A percentile compares a stretch with the other conserved stretches of the same genome.
Conservation (phyloP, 805 yeast species). For the Scheffersomyces amazonensis region DNA sequence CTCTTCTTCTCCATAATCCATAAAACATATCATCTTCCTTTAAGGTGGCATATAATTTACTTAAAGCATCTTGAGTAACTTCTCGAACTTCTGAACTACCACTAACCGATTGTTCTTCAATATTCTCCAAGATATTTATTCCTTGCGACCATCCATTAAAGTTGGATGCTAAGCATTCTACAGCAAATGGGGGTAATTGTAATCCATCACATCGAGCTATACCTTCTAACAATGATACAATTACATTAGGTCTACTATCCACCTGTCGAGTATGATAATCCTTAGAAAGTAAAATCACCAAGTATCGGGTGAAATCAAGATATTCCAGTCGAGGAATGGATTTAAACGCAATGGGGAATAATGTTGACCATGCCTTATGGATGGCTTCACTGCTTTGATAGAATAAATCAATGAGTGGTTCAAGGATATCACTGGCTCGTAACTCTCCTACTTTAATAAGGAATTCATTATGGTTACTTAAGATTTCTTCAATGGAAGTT, state of each 20-base stretch:
- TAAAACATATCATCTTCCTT: conserved; percentile 97
- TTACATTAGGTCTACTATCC: conserved; percentile 80
- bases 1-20: conserved; percentile 96
- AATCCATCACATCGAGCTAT: conserved; percentile 68
- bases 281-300: conserved; percentile 77
- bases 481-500: conserved; percentile 17
- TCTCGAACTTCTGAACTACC: conserved; percentile 78
- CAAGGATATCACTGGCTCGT: conserved; percentile 59
- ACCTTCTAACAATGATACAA: conserved; percentile 81
- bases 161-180: conserved; percentile 82
- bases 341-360: conserved; percentile 78
- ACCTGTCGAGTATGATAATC: conserved; percentile 93
- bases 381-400: conserved; percentile 79
- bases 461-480: conserved; percentile 27
- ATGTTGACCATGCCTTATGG: conserved; percentile 75
- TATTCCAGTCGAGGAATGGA: conserved; percentile 77
- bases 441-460: conserved; percentile 25
- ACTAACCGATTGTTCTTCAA: conserved; percentile 51
- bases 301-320: conserved; percentile 76
- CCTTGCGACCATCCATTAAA: conserved; percentile 92
- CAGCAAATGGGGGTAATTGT: conserved; percentile 90
- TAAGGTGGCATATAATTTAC: conserved; percentile 81
- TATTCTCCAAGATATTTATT: conserved; percentile 75
- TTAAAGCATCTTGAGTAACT: conserved; percentile 83
- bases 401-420: conserved; percentile 75